Percentiles rank a stretch among this genome's conserved stretches.
Evolutionary conservation across 179 eudicot species (phyloP).

Genomic region (Silene vulgaris): DNA sequence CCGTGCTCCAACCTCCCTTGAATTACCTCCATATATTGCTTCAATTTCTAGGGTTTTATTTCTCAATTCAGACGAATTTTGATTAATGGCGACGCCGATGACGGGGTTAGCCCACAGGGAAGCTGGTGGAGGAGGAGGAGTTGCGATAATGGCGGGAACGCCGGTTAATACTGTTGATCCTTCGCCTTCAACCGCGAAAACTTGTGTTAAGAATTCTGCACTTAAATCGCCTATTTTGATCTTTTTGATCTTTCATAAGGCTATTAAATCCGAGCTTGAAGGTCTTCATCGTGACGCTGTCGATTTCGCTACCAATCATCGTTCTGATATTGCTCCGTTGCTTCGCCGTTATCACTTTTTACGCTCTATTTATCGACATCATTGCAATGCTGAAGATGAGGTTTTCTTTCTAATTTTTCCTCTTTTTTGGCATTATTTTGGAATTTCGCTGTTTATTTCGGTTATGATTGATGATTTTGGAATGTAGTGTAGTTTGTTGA

Average conservation of each 20-base stretch:
- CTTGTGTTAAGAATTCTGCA: conserved; percentile 37
- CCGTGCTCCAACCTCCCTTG: conserved; percentile 4
- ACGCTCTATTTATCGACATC: conserved; percentile 78
- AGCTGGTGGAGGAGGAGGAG: conserved; percentile 41
- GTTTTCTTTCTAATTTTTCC: conserved; percentile 24
- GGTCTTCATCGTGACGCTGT: conserved; percentile 68
- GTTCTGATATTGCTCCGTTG: conserved; percentile 61
- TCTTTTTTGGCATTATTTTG: not conserved
- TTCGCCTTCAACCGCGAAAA: conserved; percentile 29
- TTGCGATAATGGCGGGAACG: conserved; percentile 55
- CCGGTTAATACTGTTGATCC: conserved; percentile 43
- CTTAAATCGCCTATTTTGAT: conserved; percentile 75
- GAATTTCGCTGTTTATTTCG: not conserved
- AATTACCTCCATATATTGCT: not conserved
- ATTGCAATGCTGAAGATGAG: conserved; percentile 98
- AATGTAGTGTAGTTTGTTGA: not conserved
- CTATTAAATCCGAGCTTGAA: conserved; percentile 73
- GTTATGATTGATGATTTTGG: not conserved
- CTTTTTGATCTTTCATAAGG: conserved; percentile 77
- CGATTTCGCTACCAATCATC: conserved; percentile 54
- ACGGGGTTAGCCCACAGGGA: conserved; percentile 55
- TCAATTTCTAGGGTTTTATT: conserved; percentile 24
- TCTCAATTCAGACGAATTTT: too few species aligned
- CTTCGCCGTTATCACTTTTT: conserved; percentile 60
- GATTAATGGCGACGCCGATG: conserved; percentile 81